Evolutionary conservation across 2,329 filamentous ascomycete genomes (phyloP), one percentile per base, ranked within the genome.

Genomic region (Colletotrichum liaoningense): DNA sequence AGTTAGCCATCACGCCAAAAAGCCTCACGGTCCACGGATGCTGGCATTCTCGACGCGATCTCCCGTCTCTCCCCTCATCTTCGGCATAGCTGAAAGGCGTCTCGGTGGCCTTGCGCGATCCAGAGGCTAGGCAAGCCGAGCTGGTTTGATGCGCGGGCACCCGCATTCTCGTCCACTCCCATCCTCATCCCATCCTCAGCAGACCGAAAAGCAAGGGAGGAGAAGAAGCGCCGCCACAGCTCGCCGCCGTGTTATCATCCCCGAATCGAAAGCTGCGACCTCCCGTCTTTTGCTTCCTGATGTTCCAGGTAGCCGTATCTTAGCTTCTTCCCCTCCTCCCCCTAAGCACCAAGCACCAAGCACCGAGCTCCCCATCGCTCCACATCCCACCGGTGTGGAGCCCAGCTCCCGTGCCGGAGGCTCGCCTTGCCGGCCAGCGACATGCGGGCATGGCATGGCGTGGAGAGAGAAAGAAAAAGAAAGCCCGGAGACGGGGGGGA

Each of bases 331-430:
- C 5, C n/a, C 26, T 26, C 24, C 52, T n/a, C 52, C 14, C 16
- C 38, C 14, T 2, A 19, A 38, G 14, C 35, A 38, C 5, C 5
- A 19, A 38, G 14, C 35, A 38, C 5, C 14, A 42, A 16, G 38
- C 38, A 42, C 26, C 52, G 11, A 16, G 26, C 52, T 49, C 19
- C 42, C 60, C 42, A 54, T 52, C 42, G 19, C 54, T 22, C 38
- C 67, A 42, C 57, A 42, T 28, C 62, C 62, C 62, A 70, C 67
- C 62, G 62, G 38, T 66, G 67, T 66, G 67, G 67, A 38, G 26
- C 30, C 67, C 52, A 16, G 46, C 12, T 57, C 28, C 30, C 28
- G 28, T 38, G 24, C 33, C 67, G 62, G 68, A 46, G n/a, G 46
- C 22, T 70, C 67, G 33, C 55, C 63, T 35, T 67, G n/a, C 56